Percentiles rank a stretch among this genome's conserved stretches.
Conservation (phyloP, 1,139 yeast genomes). For the Pichia sp. region DNA sequence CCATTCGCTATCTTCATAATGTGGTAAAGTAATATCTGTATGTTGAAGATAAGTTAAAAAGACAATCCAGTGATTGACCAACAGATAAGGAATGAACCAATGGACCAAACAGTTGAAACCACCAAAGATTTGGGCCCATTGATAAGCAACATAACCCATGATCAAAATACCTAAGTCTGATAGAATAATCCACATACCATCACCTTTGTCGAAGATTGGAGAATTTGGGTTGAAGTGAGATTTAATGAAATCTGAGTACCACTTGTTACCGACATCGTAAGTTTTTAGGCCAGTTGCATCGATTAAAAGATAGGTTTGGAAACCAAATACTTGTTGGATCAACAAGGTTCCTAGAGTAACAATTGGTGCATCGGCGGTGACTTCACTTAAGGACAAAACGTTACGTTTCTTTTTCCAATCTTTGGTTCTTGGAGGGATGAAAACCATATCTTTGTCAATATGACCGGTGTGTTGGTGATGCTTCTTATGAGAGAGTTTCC, state of each 20-base stretch:
- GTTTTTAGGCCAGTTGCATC: conserved; percentile 75
- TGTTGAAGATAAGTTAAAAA: conserved; percentile 81
- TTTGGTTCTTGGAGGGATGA: conserved; percentile 56
- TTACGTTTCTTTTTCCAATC: conserved; percentile 35
- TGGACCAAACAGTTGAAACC: conserved; percentile 54
- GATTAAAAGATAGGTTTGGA: conserved; percentile 54
- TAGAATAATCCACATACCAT: conserved; percentile 60
- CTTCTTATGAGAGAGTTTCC: conserved; percentile 77
- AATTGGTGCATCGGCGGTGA: conserved; percentile 70
- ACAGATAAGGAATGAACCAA: conserved; percentile 71
- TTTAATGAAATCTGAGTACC: conserved; percentile 36
- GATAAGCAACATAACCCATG: conserved; percentile 47
- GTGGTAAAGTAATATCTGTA: conserved; percentile 75
- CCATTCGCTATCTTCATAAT: conserved; percentile 70
- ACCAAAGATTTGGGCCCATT: conserved; percentile 59
- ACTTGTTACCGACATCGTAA: conserved; percentile 29
- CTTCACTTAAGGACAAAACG: conserved; percentile 42
- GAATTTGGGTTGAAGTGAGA: conserved; percentile 67
- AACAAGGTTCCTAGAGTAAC: conserved; percentile 46
- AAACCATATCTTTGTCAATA: conserved; percentile 73
- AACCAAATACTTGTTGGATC: conserved; percentile 71
- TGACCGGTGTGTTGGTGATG: conserved; percentile 89
- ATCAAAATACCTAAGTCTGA: conserved; percentile 64
- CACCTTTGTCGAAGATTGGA: conserved; percentile 64
- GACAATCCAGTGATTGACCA: conserved; percentile 87